Evolutionary conservation across 805 yeast species (phyloP), one percentile per base, ranked within the genome.

Genomic region (Debaryomyces prosopidis): DNA sequence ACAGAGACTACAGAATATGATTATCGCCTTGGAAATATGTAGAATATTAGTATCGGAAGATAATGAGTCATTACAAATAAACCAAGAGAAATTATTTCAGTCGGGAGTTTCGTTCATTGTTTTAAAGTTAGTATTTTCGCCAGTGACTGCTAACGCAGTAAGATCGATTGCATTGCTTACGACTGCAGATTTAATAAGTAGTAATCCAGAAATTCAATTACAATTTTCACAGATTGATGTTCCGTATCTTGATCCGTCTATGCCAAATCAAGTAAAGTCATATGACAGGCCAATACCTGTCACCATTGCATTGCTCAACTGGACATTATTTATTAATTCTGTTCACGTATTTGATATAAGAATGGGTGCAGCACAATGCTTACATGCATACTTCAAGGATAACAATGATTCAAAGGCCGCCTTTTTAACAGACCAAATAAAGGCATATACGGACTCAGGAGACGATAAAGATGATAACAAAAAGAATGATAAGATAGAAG

Each of bases 291-390:
- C 63, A 1, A 65, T 89, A 2, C 92, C 97, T 0, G 95, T 88
- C 0, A 73, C 85, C 0, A 73, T 77, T 23, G 89, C 95, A 0
- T 69, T 94, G 40, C 58, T 92, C 26, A 85, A 87, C 50, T 94
- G 99, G 99, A 76, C 89, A 28, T 66, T 92, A 6, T 77, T 73
- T 47, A 80, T 84, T 3, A 88, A 87, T 51, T 89, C 97, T 0
- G 87, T 90, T 2, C 97, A 91, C 55, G 68, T 82, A 0, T 94
- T 94, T 62, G 91, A 88, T 49, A 76, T 90, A 5, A 75, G 99
- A 53, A 79, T 82, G 8, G 90, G 90, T 1, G 80, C 97, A 3
- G 73, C 81, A 4, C 65, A 73, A 33, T 79, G 89, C 33, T 63
- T 94, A 34, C 81, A 80, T 42, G 82, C 92, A 0, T 88, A 83